Base-by-base conservation (phyloP, 2,329 filamentous ascomycete genomes). In the Penicillium sp. region DNA sequence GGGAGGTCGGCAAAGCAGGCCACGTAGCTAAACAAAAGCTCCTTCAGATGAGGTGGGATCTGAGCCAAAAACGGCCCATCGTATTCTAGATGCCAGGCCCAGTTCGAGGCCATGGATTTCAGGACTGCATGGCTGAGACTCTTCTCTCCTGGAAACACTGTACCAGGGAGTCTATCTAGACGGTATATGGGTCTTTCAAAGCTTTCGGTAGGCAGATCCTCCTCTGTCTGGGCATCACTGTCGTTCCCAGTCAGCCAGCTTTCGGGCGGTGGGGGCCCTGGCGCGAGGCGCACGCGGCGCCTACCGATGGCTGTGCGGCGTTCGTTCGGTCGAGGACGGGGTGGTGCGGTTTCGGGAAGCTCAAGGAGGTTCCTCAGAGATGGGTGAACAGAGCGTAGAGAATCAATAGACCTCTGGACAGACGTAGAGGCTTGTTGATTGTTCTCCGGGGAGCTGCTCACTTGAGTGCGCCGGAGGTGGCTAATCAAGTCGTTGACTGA, bases 1-100 rank as follows among this genome's bases (percentile, higher is more conserved):
- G 63, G 58, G n/a, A 66, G 57, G 0, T 69, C 64, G 1, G 74
- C 73, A 55, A 79, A 79, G 11, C 72, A 60, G 4, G 74, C 71
- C 24, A 84, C 57, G 59, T 83, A 84, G 52, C 75, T 79, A 20
- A 84, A 59, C 27, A 85, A 53, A 1, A 72, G 62, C 50, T 76
- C 65, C 54, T 80, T 80, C 5, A 81, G 56, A 32, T 70, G 69
- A 13, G 69, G 63, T 0, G 80, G 78, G 10, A 84, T 56, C 3
- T 74, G 67, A 1, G 71, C 67, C 2, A 84, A 62, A 40, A 77
- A 78, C 14, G 75, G 66, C 45, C 77, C 74, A 55, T 83, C 79
- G 52, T 81, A 80, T 42, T 77, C 72, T 22, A 77, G 62, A 50
- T 84, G 74, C 63, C 75, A 74, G 8, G 71, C 62, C 80, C 80